Evolutionary conservation across 768 basidiomycete species (phyloP).

Genomic region (Pleurotus citrinopileatus): DNA sequence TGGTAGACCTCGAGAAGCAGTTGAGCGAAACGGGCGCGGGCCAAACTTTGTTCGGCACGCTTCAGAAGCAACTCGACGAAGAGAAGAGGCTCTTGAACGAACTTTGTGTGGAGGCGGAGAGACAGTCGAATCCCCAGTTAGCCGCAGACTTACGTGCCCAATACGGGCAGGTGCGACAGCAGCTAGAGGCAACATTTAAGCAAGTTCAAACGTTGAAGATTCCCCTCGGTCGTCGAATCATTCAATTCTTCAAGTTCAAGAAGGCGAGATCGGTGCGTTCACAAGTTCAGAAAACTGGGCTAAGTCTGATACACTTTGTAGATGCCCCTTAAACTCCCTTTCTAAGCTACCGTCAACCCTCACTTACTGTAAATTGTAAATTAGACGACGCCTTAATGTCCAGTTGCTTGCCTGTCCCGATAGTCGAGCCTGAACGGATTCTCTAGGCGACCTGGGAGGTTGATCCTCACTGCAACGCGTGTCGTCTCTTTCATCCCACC

Average conservation of each 20-base stretch:
- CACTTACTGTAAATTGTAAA: no score
- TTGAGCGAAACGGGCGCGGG: conserved; percentile 34
- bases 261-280: conserved; percentile 11
- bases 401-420: no score
- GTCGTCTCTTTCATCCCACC: not conserved
- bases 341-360: no score
- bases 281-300: not conserved
- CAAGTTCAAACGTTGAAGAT: conserved; percentile 21
- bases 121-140: not conserved
- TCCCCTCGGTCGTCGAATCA: conserved; percentile 17
- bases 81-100: not conserved
- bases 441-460: no score
- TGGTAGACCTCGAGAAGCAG: conserved; percentile 18
- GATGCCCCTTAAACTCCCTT: not conserved
- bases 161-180: conserved; percentile 16
- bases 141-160: conserved; percentile 16
- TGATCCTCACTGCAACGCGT: conserved; percentile 15
- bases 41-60: conserved; percentile 7
- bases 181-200: conserved; percentile 19
- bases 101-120: not conserved
- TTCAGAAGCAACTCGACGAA: not conserved
- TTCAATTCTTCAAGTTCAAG: conserved; percentile 13
- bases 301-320: not conserved
- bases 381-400: no score
- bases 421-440: no score